phyloP scores from a whole-genome alignment of 139 green algal genomes.

The Marvania coccoides region DNA sequence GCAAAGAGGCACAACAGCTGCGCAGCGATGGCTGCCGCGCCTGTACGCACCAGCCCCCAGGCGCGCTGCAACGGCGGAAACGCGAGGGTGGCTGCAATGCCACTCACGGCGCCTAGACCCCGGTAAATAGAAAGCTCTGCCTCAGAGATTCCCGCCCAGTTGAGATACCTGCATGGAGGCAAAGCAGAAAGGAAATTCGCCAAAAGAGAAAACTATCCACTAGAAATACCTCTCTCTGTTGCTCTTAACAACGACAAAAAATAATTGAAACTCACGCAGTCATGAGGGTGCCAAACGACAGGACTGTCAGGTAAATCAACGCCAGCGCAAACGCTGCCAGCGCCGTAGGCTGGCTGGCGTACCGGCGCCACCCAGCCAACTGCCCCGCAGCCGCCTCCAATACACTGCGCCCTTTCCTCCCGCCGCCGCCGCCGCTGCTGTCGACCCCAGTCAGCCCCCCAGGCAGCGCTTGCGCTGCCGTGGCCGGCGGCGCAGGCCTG shows the following conservation, averaged over 20 bases:
- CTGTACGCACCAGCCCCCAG: conserved; percentile 26
- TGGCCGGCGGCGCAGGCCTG: neutral
- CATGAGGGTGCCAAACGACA: conserved; percentile 53
- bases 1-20: conserved; percentile 41
- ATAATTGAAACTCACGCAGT: too few relatives aligned
- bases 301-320: conserved; percentile 67
- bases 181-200: conserved; percentile 54
- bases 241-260: neutral
- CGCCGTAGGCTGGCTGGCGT: conserved; percentile 45
- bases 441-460: neutral
- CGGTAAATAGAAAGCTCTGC: conserved; percentile 45
- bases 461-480: neutral
- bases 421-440: neutral
- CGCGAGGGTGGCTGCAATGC: conserved; percentile 54
- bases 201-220: conserved; percentile 29
- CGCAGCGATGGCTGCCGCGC: conserved; percentile 31
- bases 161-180: too few relatives aligned
- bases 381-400: neutral
- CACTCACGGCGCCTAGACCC: conserved; percentile 52
- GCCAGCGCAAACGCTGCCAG: conserved; percentile 61
- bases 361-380: conserved; percentile 33
- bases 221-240: neutral
- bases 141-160: conserved; percentile 49
- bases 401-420: neutral
- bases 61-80: conserved; percentile 34